Conservation (phyloP, 2,329 filamentous ascomycete genomes). For the Xylaria hypoxylon region DNA sequence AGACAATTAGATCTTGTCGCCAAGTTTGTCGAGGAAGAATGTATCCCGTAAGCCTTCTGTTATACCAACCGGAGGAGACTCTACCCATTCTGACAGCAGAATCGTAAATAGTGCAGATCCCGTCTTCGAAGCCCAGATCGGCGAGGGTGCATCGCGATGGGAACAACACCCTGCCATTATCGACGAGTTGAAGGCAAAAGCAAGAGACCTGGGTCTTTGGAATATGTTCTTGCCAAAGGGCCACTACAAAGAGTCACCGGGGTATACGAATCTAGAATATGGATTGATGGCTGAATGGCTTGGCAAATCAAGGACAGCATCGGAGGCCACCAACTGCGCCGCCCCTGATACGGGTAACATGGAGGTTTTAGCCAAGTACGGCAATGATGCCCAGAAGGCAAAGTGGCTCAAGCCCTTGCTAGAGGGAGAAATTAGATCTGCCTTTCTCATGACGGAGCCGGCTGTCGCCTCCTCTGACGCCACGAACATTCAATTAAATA, state of each 20-base stretch:
- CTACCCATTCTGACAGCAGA: slow-evolving; percentile 38
- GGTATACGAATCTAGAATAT: slow-evolving; percentile 96
- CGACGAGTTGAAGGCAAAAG: slow-evolving; percentile 89
- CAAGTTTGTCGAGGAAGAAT: slow-evolving; percentile 98
- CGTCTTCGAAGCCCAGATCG: slow-evolving; percentile 83
- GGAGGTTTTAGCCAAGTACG: slow-evolving; percentile 94
- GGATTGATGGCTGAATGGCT: slow-evolving; percentile 97
- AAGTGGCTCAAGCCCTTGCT: slow-evolving; percentile 85
- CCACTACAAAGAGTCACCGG: slow-evolving; percentile 95
- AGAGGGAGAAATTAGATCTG: slow-evolving; percentile 86
- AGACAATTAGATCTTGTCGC: slow-evolving; percentile 88
- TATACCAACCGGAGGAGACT: not conserved
- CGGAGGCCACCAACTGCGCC: slow-evolving; percentile 89
- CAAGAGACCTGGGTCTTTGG: slow-evolving; percentile 87
- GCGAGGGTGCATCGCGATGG: slow-evolving; percentile 82
- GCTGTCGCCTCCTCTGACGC: slow-evolving; percentile 90
- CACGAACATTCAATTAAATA: slow-evolving; percentile 88
- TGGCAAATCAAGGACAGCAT: slow-evolving; percentile 84
- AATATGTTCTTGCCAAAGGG: slow-evolving; percentile 98
- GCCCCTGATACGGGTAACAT: slow-evolving; percentile 96
- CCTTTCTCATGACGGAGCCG: slow-evolving; percentile 95
- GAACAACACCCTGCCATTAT: slow-evolving; percentile 81
- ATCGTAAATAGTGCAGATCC: slow-evolving; percentile 72
- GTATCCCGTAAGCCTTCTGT: slow-evolving; percentile 72
- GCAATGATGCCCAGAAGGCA: slow-evolving; percentile 84